Base-by-base conservation (phyloP, 768 basidiomycete species). In the Sporobolomyces phaffii region DNA sequence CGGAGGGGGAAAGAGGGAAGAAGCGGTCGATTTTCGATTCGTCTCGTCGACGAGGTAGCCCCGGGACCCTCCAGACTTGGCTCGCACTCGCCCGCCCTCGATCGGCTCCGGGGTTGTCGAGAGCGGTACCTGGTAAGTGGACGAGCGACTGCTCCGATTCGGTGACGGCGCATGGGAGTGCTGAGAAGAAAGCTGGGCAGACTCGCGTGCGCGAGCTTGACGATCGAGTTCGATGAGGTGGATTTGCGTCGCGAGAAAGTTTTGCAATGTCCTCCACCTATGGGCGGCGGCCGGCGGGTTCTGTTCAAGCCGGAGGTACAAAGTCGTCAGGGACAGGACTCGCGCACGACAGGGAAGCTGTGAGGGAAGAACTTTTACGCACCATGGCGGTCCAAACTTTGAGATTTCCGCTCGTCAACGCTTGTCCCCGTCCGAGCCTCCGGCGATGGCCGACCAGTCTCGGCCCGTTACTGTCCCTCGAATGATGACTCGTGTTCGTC, bases 201-300 rank as follows among this genome's bases (percentile, higher is more conserved):
- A 49, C 53, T 61, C 60, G 14, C 66, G 67, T 5, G 60, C 68
- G 9, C 85, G 88, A 5, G 91, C 90, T 54, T 86, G 78, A 3
- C 86, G 84, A 72, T 94, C 91, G 8, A 89, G 89, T 74, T 90
- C 87, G 41, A 96, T 83, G 44, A 94, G 80, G 15, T 83, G 82
- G 64, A 85, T 82, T 74, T 98, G 94, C 2, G 87, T 81, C 73
- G 85, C 86, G 77, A 98, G 85, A 77, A 93, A 99, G 3, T 80
- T 80, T 62, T 86, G 84, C 9, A 99, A 80, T 5, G 89, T 89
- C 73, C 88, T 86, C 74, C 89, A 87, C 41, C 88, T 85, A 40
- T 91, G 86, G 6, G 87, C 82, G 17, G 92, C 90, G 71, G 96
- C 91, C 54, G 88, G 86, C 17, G 90, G 91, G 76, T 91, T 97